These are phyloP conservation scores for Pseudisothecium myosuroides DNA, from an alignment of 225 moss, liverwort and hornwort species.

Conservation along the genomic window DNA sequence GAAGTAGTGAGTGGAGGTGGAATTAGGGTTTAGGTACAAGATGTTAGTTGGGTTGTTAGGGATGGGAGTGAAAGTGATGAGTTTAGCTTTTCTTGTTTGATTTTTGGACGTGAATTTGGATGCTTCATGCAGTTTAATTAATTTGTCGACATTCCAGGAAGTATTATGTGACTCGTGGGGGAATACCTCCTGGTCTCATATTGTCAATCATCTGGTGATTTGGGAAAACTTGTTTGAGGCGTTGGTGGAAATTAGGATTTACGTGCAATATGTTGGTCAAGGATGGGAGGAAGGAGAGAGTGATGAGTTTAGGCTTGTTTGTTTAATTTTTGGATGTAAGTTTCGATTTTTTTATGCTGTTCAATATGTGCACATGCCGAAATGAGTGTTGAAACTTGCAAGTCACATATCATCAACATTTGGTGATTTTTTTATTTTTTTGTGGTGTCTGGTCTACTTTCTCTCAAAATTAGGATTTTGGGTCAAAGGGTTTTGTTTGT, in stretches of 20 bases:
- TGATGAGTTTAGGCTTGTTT: not conserved
- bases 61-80: no score
- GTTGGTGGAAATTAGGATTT: not conserved
- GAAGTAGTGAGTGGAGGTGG: no score
- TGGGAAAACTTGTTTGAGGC: not conserved
- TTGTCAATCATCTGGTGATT: conserved; percentile 59
- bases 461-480: not conserved
- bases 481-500: not conserved
- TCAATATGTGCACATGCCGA: no score
- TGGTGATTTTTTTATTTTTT: not conserved
- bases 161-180: not conserved
- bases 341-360: no score
- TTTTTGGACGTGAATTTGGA: no score
- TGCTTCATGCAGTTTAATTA: no score
- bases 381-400: no score
- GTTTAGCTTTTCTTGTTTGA: no score
- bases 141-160: conserved; percentile 2
- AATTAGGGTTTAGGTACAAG: no score
- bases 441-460: not conserved
- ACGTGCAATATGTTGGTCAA: not conserved
- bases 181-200: conserved; percentile 36
- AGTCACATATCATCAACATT: no score
- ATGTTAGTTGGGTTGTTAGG: no score
- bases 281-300: no score
- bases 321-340: not conserved